These are phyloP conservation scores for Petunia axillaris DNA, from an alignment of 257 asterid species.

Conservation along the genomic window DNA sequence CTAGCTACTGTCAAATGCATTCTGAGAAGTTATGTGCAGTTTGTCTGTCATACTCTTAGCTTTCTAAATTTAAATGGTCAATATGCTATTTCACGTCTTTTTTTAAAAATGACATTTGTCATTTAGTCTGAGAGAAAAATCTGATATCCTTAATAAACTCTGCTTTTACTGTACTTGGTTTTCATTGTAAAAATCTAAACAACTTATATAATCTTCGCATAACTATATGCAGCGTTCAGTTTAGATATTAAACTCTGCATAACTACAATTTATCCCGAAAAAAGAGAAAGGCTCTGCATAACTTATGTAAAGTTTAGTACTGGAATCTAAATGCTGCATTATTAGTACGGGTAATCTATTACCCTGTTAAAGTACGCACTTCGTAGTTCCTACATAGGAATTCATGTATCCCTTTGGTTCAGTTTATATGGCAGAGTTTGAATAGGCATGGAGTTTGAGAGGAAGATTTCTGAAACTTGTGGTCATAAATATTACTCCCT, in stretches of 20 bases:
- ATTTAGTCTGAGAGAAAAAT: background rate
- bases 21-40: too few species aligned
- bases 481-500: too few species aligned
- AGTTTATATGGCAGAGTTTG: too few species aligned
- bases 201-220: background rate
- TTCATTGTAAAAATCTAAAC: background rate
- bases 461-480: too few species aligned
- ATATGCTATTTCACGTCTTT: too few species aligned
- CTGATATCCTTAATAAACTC: background rate
- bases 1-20: too few species aligned
- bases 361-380: background rate
- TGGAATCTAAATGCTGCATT: fast-evolving
- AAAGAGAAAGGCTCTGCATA: too few species aligned
- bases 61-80: too few species aligned
- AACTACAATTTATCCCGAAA: too few species aligned
- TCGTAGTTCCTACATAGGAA: background rate
- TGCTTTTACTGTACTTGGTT: background rate
- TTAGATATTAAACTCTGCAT: background rate
- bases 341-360: background rate
- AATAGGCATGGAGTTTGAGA: too few species aligned
- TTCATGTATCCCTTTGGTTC: background rate
- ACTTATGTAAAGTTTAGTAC: background rate
- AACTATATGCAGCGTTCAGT: background rate
- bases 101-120: too few species aligned
- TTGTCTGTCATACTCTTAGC: too few species aligned